Conservation (phyloP, 208 protist species). For the Trypanosoma brucei region DNA sequence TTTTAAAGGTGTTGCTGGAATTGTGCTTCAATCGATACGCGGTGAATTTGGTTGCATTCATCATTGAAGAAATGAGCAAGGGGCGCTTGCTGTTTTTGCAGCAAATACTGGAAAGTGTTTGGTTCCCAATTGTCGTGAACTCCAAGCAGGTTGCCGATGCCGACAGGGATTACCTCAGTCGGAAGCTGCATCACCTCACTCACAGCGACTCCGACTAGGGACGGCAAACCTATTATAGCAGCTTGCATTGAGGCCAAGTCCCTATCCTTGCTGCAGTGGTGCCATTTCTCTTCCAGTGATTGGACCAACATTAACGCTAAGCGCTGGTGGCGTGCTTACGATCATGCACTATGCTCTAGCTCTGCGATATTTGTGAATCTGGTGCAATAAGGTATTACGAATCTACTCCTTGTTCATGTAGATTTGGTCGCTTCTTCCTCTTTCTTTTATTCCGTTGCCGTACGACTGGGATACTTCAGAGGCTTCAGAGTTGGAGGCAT, state of each 20-base stretch:
- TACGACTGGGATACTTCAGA: neutral
- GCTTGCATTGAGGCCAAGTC: too few relatives aligned
- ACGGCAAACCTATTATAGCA: too few relatives aligned
- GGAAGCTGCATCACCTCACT: constrained; percentile 48
- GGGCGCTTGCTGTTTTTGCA: constrained; percentile 50
- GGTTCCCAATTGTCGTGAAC: constrained; percentile 43
- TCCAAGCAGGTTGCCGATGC: constrained; percentile 38
- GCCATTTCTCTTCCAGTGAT: too few relatives aligned
- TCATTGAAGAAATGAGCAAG: constrained; percentile 69
- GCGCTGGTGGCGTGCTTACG: too few relatives aligned
- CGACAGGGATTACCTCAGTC: constrained; percentile 54
- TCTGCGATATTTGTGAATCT: too few relatives aligned
- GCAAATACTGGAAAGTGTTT: constrained; percentile 29
- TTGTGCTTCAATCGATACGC: constrained; percentile 61
- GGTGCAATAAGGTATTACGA: too few relatives aligned
- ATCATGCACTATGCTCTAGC: too few relatives aligned
- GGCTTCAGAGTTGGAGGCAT: neutral
- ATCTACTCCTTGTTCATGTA: neutral
- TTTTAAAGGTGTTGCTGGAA: constrained; percentile 62
- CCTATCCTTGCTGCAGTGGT: too few relatives aligned
- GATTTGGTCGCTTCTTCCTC: constrained; percentile 2
- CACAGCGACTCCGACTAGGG: constrained; percentile 82
- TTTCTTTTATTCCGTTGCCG: neutral
- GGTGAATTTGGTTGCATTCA: constrained; percentile 73
- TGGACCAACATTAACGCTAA: too few relatives aligned